These are phyloP conservation scores for Globisporangium cylindrosporum DNA, from an alignment of 352 stramenopile genomes.

Conservation along the genomic window DNA sequence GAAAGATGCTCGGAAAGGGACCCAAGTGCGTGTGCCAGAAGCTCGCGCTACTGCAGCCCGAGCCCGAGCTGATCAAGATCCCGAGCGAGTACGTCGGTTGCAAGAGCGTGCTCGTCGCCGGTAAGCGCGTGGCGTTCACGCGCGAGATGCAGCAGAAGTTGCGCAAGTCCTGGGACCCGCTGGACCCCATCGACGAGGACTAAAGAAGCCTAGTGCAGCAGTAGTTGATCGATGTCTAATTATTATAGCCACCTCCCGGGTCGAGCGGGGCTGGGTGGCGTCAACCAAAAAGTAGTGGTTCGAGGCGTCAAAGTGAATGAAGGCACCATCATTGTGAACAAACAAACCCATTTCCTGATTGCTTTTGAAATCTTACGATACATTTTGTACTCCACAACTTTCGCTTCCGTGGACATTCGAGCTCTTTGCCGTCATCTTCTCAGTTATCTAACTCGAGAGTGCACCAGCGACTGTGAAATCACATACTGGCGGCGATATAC, in stretches of 20 bases:
- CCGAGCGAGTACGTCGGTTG: slow-evolving; percentile 45
- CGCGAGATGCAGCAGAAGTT: slow-evolving; percentile 47
- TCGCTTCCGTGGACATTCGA: neutral
- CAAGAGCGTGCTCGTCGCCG: slow-evolving; percentile 37
- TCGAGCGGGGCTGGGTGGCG: neutral
- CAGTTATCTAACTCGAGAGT: neutral
- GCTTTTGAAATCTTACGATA: neutral
- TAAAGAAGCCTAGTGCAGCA: slow-evolving; percentile 10
- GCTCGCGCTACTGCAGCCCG: slow-evolving; percentile 3
- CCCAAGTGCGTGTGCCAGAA: slow-evolving; percentile 54
- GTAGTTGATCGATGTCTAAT: neutral
- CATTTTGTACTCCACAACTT: neutral
- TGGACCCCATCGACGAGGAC: slow-evolving; percentile 50
- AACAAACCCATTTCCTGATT: neutral
- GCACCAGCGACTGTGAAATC: slow-evolving; percentile 9
- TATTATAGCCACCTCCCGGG: neutral
- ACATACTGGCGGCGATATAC: slow-evolving; percentile 8
- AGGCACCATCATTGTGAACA: neutral
- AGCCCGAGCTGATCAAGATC: slow-evolving; percentile 32
- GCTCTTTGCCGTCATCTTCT: neutral
- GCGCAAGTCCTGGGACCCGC: slow-evolving; percentile 36
- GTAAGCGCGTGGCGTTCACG: slow-evolving; percentile 52
- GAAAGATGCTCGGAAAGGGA: slow-evolving; percentile 49
- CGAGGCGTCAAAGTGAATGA: neutral
- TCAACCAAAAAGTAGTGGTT: neutral